These are phyloP conservation scores for Blastobotrys persicus DNA, from an alignment of 1,139 yeast species.

Conservation along the genomic window DNA sequence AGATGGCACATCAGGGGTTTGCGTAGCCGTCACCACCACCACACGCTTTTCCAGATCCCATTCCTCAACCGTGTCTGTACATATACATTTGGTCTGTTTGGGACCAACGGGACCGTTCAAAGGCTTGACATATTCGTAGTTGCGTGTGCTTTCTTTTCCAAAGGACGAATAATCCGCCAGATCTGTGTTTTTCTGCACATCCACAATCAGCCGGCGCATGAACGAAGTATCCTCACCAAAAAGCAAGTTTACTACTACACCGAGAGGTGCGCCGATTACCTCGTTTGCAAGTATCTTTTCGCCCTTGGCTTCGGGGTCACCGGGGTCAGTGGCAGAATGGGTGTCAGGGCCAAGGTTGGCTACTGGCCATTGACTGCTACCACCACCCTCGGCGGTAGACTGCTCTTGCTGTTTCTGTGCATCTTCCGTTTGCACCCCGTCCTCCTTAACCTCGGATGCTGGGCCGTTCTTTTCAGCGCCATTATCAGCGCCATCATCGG, in stretches of 20 bases:
- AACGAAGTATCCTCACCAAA: constrained; percentile 74
- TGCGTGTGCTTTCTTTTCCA: constrained; percentile 46
- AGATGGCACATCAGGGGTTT: constrained; percentile 93
- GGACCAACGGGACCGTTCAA: constrained; percentile 86
- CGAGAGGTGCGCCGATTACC: constrained; percentile 69
- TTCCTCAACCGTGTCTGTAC: constrained; percentile 67
- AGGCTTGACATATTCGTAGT: constrained; percentile 75
- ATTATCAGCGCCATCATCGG: not conserved
- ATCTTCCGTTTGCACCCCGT: constrained; percentile 9
- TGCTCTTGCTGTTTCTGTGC: constrained; percentile 3
- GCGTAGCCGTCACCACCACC: constrained; percentile 63
- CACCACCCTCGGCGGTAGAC: constrained; percentile 2
- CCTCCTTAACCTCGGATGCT: constrained; percentile 6
- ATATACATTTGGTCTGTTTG: constrained; percentile 81
- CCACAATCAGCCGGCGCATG: constrained; percentile 50
- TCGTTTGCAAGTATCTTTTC: constrained; percentile 68
- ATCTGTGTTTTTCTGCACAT: constrained; percentile 70
- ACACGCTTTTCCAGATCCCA: constrained; percentile 59
- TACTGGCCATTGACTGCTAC: constrained; percentile 33
- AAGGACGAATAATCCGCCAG: constrained; percentile 58
- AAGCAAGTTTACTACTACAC: constrained; percentile 64
- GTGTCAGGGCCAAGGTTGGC: constrained; percentile 51
- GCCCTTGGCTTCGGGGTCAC: constrained; percentile 47
- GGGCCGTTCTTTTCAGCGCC: not conserved
- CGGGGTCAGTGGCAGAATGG: constrained; percentile 53